Base-by-base conservation (phyloP, 192 early-diverging fungal genomes). In the Linderina pennispora region DNA sequence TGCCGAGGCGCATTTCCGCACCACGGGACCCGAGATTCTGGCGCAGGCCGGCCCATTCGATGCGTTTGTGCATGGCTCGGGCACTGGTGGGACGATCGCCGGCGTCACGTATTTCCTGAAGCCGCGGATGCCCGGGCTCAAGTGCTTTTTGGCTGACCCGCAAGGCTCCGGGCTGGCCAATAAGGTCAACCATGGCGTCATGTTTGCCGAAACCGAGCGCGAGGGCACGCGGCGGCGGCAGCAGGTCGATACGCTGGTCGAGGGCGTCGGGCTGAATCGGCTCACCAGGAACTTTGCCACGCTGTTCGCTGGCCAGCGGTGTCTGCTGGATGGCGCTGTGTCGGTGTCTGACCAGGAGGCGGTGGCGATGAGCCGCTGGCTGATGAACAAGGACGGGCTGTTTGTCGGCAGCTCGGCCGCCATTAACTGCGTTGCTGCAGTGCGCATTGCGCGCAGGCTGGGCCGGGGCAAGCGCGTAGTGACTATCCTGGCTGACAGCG, bases 231-330 rank as follows among this genome's bases (percentile, higher is more conserved):
- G 96, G 19, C 76, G 77, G 36, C 83, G 96, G 7, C 92, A 98
- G 64, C 96, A 98, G 57, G 88, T 97, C n/a, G 96, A 98, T 54
- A 87, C 96, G 22, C 78, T 98, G 19, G 90, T 98, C 0, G 96
- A 98, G 68, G 96, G 96, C 4, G 80, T 98, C 7, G 96, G 96
- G 1, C 84, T 97, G 48, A 98, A 97, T 66, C 80, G 96, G 10
- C 46, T 95, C 48, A 98, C 96, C 4, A 63, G 75, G 8, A 98
- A 98, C 54, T 92, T 97, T 67, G 66, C 65, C 23, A 44, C 36
- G 4, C 42, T 71, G 19, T 19, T 66, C 5, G 20, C 20, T 19
- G 23, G 24, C 38, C 53, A 43, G 1, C 28, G 36, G 13, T 75
- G 76, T 0, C 62, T 65, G 33, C 75, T 98, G 22, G 85, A 94